Percentiles rank a stretch among this genome's conserved stretches.
phyloP scores from a whole-genome alignment of 164 flowering plant genomes.

The Malania oleifera region DNA sequence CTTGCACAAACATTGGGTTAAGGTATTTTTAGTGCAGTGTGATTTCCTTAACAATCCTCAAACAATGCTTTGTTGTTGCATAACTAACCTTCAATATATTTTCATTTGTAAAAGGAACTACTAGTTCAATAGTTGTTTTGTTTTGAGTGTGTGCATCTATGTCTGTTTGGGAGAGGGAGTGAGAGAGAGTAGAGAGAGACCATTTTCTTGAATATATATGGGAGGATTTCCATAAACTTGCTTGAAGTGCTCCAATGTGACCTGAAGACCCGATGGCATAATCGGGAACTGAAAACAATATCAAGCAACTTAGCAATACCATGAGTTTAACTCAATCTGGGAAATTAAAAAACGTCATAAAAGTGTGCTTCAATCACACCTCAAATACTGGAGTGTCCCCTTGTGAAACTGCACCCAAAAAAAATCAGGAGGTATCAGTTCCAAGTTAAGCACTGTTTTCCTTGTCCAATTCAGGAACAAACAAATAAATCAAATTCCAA shows the following conservation, averaged over 20 bases:
- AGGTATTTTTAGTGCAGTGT: too few relatives aligned
- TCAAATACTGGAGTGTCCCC: conserved; percentile 11
- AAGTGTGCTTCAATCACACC: conserved; percentile 16
- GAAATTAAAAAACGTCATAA: background rate
- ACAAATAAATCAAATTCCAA: too few relatives aligned
- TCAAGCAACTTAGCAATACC: background rate
- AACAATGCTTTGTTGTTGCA: too few relatives aligned
- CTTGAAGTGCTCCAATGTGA: conserved; percentile 45
- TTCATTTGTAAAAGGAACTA: too few relatives aligned
- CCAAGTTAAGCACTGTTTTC: too few relatives aligned
- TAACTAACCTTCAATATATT: too few relatives aligned
- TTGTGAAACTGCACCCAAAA: background rate
- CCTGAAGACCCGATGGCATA: conserved; percentile 29
- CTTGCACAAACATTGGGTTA: too few relatives aligned
- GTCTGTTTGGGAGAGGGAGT: background rate
- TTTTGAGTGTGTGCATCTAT: too few relatives aligned
- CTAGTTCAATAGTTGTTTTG: too few relatives aligned
- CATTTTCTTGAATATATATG: conserved; percentile 42
- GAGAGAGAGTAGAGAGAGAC: conserved; percentile 26
- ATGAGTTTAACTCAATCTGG: too few relatives aligned
- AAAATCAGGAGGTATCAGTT: background rate
- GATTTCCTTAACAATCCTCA: too few relatives aligned
- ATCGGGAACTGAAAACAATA: conserved; percentile 25
- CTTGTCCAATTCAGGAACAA: too few relatives aligned
- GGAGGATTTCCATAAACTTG: conserved; percentile 61